Base-by-base conservation (phyloP, 306 rosid species). In the Acacia acuminata region DNA sequence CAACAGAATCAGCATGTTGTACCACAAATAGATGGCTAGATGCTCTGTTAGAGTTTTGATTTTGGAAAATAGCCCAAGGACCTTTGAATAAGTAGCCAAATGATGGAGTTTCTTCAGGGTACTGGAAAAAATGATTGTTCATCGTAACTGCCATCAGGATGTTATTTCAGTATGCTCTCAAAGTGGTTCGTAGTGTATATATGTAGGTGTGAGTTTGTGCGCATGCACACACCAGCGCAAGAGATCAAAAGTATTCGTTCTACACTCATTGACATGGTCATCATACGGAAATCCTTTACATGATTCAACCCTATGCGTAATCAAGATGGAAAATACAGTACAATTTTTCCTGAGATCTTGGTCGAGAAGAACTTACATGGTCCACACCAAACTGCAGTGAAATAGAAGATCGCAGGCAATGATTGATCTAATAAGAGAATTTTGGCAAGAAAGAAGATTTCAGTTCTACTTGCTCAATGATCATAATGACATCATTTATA, bases 321-420 rank as follows among this genome's bases (percentile, higher is more conserved):
- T 43, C 15, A 53, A 55, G 12, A 34, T 14, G 42, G 30, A 58
- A 71, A 70, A 55, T 10, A 63, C 48, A 73, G 51, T 30, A 79
- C 34, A 73, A 38, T 40, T 17, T n/a, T 17, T 53, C 36, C 58
- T 44, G 73, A 85, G 16, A 43, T 55, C 56, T 27, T 55, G 42
- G 34, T 51, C 8, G 12, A 44, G 65, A 30, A 78, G 61, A 81
- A 89, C 97, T 94, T 90, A 92, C 98, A 94, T 78, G 98, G 97
- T 25, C 96, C 97, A 77, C 98, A 92, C 98, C 97, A 94, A 64
- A 48, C 92, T 32, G 98, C 97, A 61, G 97, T 92, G 90, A 92
- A 94, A 81, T 94, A 94, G 89, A 92, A 90, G 85, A 94, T 66
- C 2, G 96, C 90, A 5, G 93, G 93, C 87, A 85, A 67, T n/a